These are phyloP conservation scores for Citrus mangshanensis DNA, from an alignment of 345 rosid genomes.

Conservation along the genomic window DNA sequence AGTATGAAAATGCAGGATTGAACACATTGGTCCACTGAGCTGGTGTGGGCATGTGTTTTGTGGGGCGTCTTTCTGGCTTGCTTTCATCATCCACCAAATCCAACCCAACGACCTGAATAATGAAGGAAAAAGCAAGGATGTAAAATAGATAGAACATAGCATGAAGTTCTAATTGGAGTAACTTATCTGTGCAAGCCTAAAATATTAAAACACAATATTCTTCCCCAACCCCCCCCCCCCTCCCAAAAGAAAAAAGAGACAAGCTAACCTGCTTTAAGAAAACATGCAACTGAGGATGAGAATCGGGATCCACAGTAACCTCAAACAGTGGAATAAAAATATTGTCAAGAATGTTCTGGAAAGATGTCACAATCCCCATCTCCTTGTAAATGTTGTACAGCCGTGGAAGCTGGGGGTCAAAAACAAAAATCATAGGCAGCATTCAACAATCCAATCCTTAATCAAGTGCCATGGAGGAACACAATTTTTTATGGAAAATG, in stretches of 20 bases:
- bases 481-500: neutral
- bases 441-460: neutral
- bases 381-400: constrained; percentile 96
- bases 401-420: constrained; percentile 72
- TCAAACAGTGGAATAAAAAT: constrained; percentile 96
- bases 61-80: constrained; percentile 99
- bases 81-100: constrained; percentile 99
- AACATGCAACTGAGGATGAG: constrained; percentile 98
- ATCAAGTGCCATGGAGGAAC: neutral
- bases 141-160: neutral
- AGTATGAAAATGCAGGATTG: constrained; percentile 96
- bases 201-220: neutral
- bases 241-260: neutral
- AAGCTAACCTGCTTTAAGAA: constrained; percentile 83
- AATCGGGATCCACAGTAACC: constrained; percentile 96
- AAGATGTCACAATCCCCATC: constrained; percentile 98
- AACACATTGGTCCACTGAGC: constrained; percentile 94
- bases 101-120: constrained; percentile 89
- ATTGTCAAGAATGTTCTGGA: constrained; percentile 98
- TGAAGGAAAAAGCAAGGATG: neutral
- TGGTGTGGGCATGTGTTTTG: constrained; percentile 99
- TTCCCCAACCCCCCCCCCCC: too few relatives aligned
- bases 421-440: constrained; percentile 4
- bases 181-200: neutral
- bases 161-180: neutral